Evolutionary conservation across 768 basidiomycete species (phyloP).

Genomic region (Tephrocybe sp.): DNA sequence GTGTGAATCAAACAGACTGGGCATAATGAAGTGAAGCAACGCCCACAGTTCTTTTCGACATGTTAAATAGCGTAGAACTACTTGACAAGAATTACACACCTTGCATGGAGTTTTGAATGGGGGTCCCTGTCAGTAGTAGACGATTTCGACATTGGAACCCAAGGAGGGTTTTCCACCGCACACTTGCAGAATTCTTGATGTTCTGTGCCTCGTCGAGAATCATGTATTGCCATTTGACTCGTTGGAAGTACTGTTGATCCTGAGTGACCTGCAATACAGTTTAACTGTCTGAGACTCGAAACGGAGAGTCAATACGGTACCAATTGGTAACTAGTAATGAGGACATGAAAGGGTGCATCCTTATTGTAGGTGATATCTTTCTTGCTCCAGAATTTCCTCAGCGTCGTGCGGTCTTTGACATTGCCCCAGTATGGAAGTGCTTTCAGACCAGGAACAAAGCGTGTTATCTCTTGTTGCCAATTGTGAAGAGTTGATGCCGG

Average conservation of each 20-base stretch:
- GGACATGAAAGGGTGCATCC: slow-evolving; percentile 93
- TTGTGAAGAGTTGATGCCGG: slow-evolving; percentile 97
- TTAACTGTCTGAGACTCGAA: background rate
- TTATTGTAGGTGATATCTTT: slow-evolving; percentile 95
- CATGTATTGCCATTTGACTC: slow-evolving; percentile 99
- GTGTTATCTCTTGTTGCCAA: slow-evolving; percentile 98
- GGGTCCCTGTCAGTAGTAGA: slow-evolving; percentile 92
- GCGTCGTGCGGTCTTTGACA: slow-evolving; percentile 89
- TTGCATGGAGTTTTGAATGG: slow-evolving; percentile 99
- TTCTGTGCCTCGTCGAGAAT: slow-evolving; percentile 99
- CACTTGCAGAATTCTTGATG: slow-evolving; percentile 96
- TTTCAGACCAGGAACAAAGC: slow-evolving; percentile 92
- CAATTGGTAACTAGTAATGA: slow-evolving; percentile 96
- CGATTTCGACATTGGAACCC: slow-evolving; percentile 96
- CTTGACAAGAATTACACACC: slow-evolving; percentile 42
- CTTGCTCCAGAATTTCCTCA: slow-evolving; percentile 97
- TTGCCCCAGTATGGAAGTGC: slow-evolving; percentile 98
- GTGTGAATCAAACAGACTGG: slow-evolving; percentile 96
- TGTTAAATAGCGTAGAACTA: slow-evolving; percentile 2
- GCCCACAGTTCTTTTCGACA: slow-evolving; percentile 85
- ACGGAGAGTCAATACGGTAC: slow-evolving; percentile 33
- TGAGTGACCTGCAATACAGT: slow-evolving; percentile 66
- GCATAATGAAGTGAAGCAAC: slow-evolving; percentile 99
- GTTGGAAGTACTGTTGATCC: slow-evolving; percentile 97
- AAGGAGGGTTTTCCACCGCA: slow-evolving; percentile 95